Percentiles rank a stretch among this genome's conserved stretches.
Evolutionary conservation across 768 basidiomycete genomes (phyloP).

Genomic region (Suillus ampliporus): DNA sequence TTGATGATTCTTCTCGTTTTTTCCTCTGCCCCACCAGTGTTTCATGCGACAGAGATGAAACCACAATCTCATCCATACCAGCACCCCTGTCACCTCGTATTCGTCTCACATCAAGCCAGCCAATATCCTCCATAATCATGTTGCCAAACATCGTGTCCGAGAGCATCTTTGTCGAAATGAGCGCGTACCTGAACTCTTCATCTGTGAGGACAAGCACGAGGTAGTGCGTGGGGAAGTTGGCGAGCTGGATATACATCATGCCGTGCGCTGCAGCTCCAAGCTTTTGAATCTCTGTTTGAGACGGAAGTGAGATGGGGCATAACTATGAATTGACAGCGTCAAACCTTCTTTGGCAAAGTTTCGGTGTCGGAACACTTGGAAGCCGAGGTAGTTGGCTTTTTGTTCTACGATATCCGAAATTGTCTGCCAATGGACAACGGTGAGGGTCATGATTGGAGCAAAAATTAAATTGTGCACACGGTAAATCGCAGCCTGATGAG

Average conservation of each 20-base stretch:
- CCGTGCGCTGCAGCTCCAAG: slow-evolving; percentile 68
- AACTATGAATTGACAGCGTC: slow-evolving; percentile 10
- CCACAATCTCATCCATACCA: slow-evolving; percentile 16
- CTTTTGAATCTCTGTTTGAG: slow-evolving; percentile 63
- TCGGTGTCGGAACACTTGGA: slow-evolving; percentile 71
- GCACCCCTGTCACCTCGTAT: slow-evolving; percentile 55
- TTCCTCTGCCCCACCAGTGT: slow-evolving; percentile 34
- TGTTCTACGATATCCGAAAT: slow-evolving; percentile 83
- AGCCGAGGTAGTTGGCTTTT: slow-evolving; percentile 85
- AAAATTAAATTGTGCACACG: slow-evolving; percentile 47
- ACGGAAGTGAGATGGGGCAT: slow-evolving; percentile 5
- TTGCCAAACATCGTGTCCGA: slow-evolving; percentile 59
- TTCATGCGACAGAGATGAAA: slow-evolving; percentile 24
- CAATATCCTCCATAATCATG: slow-evolving; percentile 78
- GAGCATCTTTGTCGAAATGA: slow-evolving; percentile 69
- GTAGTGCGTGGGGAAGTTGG: slow-evolving; percentile 80
- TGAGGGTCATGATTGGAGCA: slow-evolving; percentile 1
- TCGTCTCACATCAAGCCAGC: slow-evolving; percentile 75
- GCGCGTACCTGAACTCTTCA: slow-evolving; percentile 78
- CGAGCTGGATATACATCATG: slow-evolving; percentile 76
- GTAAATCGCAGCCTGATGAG: slow-evolving; percentile 64
- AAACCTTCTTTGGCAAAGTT: slow-evolving; percentile 72
- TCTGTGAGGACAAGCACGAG: slow-evolving; percentile 85
- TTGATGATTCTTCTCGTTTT: slow-evolving; percentile 29
- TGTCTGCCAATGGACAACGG: slow-evolving; percentile 56